Evolutionary conservation across 345 rosid species (phyloP).

Genomic region (Populus alba): DNA sequence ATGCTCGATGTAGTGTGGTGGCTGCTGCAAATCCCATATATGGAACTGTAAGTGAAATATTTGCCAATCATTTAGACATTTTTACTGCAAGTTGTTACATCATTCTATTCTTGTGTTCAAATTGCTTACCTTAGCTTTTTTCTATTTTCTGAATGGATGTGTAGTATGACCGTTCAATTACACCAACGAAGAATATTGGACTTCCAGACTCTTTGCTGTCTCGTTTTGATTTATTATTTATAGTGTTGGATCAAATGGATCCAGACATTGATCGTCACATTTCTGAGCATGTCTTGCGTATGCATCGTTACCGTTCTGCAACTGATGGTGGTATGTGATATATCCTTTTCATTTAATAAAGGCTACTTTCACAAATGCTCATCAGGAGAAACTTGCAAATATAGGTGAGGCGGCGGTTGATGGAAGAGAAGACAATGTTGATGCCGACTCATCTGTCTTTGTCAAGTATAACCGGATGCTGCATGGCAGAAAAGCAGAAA

Average conservation of each 20-base stretch:
- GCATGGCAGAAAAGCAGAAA: conserved; percentile 73
- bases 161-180: conserved; percentile 96
- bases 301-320: conserved; percentile 79
- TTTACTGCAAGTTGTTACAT: background rate
- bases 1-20: conserved; percentile 97
- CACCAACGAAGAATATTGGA: conserved; percentile 98
- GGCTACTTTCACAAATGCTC: background rate
- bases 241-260: conserved; percentile 99
- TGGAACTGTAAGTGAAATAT: conserved; percentile 73
- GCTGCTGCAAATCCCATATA: conserved; percentile 99
- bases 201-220: conserved; percentile 99
- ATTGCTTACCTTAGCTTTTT: conserved; percentile 8
- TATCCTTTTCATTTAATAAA: background rate
- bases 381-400: conserved; percentile 20
- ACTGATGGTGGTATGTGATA: conserved; percentile 65
- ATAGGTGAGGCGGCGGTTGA: conserved; percentile 63
- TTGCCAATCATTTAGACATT: conserved; percentile 4
- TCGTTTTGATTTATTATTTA: conserved; percentile 92
- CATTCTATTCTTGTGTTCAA: background rate
- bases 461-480: conserved; percentile 88
- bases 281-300: conserved; percentile 95
- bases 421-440: conserved; percentile 84
- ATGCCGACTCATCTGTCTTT: conserved; percentile 69
- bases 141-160: conserved; percentile 22
- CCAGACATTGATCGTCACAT: conserved; percentile 81